These are phyloP conservation scores for Scheffersomyces ergatensis DNA, from an alignment of 805 yeast species.

Conservation along the genomic window DNA sequence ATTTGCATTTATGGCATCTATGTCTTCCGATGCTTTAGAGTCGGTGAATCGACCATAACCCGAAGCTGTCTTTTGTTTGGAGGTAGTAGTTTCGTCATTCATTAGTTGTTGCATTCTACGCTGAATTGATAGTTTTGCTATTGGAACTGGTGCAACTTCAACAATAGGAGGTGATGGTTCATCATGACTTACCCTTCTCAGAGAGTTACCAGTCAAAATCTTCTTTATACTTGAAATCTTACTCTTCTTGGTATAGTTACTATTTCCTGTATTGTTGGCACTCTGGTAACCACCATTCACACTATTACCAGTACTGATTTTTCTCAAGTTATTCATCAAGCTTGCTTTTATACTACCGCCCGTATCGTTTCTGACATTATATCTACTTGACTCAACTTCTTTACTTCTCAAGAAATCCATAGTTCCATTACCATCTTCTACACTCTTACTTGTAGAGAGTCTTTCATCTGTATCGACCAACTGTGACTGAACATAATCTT, in stretches of 20 bases:
- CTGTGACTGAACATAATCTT: slow-evolving; percentile 32
- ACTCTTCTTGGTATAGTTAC: slow-evolving; percentile 17
- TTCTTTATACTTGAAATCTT: slow-evolving; percentile 29
- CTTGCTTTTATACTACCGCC: slow-evolving; percentile 39
- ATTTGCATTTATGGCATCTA: slow-evolving; percentile 27
- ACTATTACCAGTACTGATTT: slow-evolving; percentile 39
- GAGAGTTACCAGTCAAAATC: slow-evolving; percentile 23
- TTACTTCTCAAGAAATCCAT: slow-evolving; percentile 34
- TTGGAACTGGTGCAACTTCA: background rate
- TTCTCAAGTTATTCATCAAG: slow-evolving; percentile 31
- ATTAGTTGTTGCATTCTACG: slow-evolving; percentile 52
- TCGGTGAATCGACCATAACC: slow-evolving; percentile 83
- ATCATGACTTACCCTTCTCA: slow-evolving; percentile 10
- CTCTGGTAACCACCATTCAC: slow-evolving; percentile 9
- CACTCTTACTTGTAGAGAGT: slow-evolving; percentile 11
- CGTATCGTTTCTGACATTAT: slow-evolving; percentile 26
- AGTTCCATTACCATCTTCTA: slow-evolving; percentile 26
- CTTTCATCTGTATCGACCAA: slow-evolving; percentile 23
- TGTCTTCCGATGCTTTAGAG: slow-evolving; percentile 28
- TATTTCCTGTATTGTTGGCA: slow-evolving; percentile 17
- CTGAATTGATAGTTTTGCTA: slow-evolving; percentile 43
- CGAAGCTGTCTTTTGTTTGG: slow-evolving; percentile 60
- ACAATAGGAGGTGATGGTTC: background rate
- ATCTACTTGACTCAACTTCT: slow-evolving; percentile 18
- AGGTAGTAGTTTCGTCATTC: slow-evolving; percentile 36